These are phyloP conservation scores for Tetrahymena malaccensis DNA, from an alignment of 73 alveolate species.

Conservation along the genomic window DNA sequence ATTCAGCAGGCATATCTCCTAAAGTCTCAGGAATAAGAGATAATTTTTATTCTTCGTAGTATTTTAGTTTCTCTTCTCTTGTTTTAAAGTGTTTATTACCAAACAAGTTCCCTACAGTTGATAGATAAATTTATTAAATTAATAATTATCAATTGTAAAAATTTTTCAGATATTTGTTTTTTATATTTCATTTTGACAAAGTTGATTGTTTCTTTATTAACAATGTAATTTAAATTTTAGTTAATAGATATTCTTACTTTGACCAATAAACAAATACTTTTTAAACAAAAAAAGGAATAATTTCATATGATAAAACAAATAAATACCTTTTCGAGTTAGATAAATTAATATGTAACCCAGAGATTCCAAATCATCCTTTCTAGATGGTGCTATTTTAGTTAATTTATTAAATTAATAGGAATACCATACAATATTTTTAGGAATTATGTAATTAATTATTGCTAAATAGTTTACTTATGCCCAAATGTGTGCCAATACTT, in stretches of 20 bases:
- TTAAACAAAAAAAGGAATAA: no score
- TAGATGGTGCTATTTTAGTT: background rate
- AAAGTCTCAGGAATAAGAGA: background rate
- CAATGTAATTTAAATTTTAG: no score
- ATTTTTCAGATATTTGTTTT: no score
- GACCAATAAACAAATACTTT: no score
- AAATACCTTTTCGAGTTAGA: background rate
- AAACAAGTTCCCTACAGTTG: background rate
- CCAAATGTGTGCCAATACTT: background rate
- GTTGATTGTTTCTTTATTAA: no score
- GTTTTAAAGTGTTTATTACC: background rate
- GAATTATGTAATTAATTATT: no score
- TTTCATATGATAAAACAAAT: no score
- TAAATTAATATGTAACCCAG: background rate
- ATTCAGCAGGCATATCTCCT: background rate
- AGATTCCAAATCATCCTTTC: background rate
- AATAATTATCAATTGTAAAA: background rate
- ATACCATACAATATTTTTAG: background rate
- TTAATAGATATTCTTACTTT: no score
- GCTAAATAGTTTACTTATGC: background rate
- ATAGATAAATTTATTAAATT: background rate
- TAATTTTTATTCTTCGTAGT: background rate
- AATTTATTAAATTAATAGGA: background rate
- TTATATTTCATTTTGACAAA: no score
- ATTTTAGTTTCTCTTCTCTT: background rate